Evolutionary conservation across 2,329 filamentous ascomycete genomes (phyloP).

Genomic region (Cladophialophora immunda): DNA sequence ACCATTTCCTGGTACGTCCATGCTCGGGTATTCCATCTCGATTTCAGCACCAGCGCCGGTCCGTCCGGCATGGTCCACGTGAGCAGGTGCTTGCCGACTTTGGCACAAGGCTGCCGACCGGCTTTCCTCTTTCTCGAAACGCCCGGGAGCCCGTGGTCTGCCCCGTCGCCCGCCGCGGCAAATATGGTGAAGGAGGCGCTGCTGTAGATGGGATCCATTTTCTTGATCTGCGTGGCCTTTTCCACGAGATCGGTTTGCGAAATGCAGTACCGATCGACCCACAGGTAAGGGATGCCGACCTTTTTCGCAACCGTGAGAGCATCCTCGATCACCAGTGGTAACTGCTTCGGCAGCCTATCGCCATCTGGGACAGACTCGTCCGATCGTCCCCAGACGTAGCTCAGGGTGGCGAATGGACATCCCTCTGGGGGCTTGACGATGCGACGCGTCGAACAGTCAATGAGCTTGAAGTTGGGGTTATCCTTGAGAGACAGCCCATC

Average conservation of each 20-base stretch:
- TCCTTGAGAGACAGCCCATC: neutral
- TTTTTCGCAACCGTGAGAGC: constrained; percentile 48
- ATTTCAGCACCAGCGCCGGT: neutral
- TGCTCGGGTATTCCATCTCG: constrained; percentile 31
- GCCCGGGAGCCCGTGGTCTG: constrained; percentile 50
- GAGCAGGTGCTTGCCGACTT: constrained; percentile 1
- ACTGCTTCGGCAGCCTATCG: constrained; percentile 55
- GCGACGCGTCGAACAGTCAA: constrained; percentile 13
- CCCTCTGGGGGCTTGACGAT: constrained; percentile 1
- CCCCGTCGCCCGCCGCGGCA: constrained; percentile 46
- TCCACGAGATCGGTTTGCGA: constrained; percentile 56
- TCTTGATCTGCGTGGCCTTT: constrained; percentile 51
- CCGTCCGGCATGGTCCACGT: constrained; percentile 5
- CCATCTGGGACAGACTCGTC: constrained; percentile 39
- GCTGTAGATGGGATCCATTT: constrained; percentile 59
- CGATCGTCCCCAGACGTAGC: constrained; percentile 55
- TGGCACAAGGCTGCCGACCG: neutral
- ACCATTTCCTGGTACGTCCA: constrained; percentile 51
- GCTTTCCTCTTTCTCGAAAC: constrained; percentile 12
- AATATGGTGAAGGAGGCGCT: constrained; percentile 58
- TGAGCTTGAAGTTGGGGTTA: neutral
- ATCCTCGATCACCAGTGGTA: constrained; percentile 38
- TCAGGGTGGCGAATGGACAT: constrained; percentile 53
- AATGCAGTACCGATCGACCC: constrained; percentile 53
- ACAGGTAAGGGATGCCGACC: constrained; percentile 55